These are phyloP conservation scores for Crithidia brevicula DNA, from an alignment of 208 protist species.

Conservation along the genomic window DNA sequence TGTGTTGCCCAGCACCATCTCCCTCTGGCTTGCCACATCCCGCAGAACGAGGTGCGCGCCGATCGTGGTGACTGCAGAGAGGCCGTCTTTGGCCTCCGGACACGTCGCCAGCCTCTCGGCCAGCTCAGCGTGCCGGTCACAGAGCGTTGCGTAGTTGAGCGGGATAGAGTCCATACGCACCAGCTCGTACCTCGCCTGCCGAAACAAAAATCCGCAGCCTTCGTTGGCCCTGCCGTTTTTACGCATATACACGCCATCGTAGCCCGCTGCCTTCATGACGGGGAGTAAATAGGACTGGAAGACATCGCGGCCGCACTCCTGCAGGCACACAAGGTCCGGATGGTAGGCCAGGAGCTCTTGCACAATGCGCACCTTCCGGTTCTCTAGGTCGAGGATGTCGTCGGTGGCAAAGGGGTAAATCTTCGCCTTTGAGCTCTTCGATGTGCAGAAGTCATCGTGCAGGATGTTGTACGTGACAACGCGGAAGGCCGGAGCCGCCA, in stretches of 20 bases:
- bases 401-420: constrained; percentile 91
- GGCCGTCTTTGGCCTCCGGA: constrained; percentile 67
- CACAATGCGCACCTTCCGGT: constrained; percentile 73
- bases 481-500: constrained; percentile 59
- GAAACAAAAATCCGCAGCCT: constrained; percentile 76
- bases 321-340: constrained; percentile 82
- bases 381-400: constrained; percentile 68
- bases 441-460: constrained; percentile 87
- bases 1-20: constrained; percentile 88
- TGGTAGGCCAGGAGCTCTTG: constrained; percentile 88
- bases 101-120: constrained; percentile 46
- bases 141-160: constrained; percentile 69
- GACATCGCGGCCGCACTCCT: constrained; percentile 89
- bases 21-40: constrained; percentile 43
- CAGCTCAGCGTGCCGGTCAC: constrained; percentile 38
- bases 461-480: constrained; percentile 93
- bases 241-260: constrained; percentile 78
- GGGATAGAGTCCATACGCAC: constrained; percentile 38
- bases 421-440: constrained; percentile 48
- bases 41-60: constrained; percentile 43
- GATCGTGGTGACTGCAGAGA: constrained; percentile 68
- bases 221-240: constrained; percentile 80
- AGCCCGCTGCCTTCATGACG: constrained; percentile 57
- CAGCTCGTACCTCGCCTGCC: constrained; percentile 53
- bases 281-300: constrained; percentile 75